Percentiles rank a stretch among this genome's conserved stretches.
Evolutionary conservation across 371 early-diverging fungal genomes (phyloP).

Genomic region (Mucor sp.): DNA sequence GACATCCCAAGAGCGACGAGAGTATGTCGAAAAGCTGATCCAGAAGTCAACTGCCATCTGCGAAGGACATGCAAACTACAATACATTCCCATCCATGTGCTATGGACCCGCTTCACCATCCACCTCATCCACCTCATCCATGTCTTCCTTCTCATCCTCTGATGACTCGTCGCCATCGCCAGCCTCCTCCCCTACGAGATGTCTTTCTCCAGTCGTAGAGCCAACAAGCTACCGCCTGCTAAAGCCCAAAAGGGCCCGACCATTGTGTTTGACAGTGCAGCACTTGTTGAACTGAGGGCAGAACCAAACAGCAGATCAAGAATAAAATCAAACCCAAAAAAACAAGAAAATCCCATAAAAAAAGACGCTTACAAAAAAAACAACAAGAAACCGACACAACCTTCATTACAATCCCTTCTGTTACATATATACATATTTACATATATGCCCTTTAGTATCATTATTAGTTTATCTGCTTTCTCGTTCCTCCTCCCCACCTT

Average conservation of each 20-base stretch:
- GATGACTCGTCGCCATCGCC: background rate
- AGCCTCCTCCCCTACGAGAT: background rate
- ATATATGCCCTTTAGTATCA: conserved; percentile 1
- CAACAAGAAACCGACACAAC: background rate
- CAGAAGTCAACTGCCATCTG: conserved; percentile 16
- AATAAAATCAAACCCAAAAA: background rate
- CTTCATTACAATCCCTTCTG: conserved; percentile 8
- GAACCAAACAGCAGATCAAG: background rate
- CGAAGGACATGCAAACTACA: background rate
- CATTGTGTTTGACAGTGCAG: conserved; percentile 14
- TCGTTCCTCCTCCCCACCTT: background rate
- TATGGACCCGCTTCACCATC: background rate
- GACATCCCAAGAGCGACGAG: conserved; percentile 28
- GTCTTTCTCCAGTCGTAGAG: conserved; percentile 8
- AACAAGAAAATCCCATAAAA: background rate
- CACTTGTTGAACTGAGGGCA: conserved; percentile 5
- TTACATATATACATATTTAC: background rate
- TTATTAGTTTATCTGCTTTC: background rate
- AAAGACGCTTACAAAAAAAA: background rate
- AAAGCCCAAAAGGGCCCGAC: conserved; percentile 20
- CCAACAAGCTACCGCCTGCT: conserved; percentile 8
- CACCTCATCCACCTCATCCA: background rate
- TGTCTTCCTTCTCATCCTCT: background rate
- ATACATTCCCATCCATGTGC: conserved; percentile 8
- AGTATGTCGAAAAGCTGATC: conserved; percentile 31